Evolutionary conservation across 768 basidiomycete genomes (phyloP), one percentile per base, ranked within the genome.

Genomic region (Tephrocybe sp.): DNA sequence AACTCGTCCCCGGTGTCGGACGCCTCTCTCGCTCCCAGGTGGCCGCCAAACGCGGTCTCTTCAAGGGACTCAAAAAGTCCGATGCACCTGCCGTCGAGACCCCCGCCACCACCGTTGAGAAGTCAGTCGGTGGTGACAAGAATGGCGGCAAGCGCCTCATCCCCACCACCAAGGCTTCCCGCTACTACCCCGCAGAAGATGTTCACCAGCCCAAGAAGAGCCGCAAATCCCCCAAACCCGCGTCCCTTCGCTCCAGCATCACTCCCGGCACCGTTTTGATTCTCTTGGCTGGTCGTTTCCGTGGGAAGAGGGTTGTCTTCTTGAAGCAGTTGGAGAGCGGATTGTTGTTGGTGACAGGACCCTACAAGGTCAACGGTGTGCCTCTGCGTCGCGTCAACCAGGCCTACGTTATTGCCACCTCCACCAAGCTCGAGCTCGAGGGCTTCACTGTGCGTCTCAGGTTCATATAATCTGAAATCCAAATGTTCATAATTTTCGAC

Each of bases 361-460:
- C 97, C 42, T 98, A 84, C 85, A 96, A 93, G 82, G 70, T 98
- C 70, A 99, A 99, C 74, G 97, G 97, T 69, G 96, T 99, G 40
- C 97, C 97, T 62, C 81, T 99, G 70, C 84, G 95, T 71, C 85
- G 97, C 71, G 94, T 99, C 54, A 96, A 94, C 79, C 96, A 98
- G 78, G 93, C 97, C 49, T 99, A 99, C 69, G 93, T 95, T 56
- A 98, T 99, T 65, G 93, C 96, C 52, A 99, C 97, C 53, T 94
- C 94, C 50, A 98, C 97, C 61, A 93, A 87, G 75, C 73, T 98
- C 60, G 90, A 96, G 58, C 70, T 98, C 51, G 79, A 75, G 23
- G 80, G 75, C 51, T 75, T 90, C 69, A 81, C 82, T 77, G 93
- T 93, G 63, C 57, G 81, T 76, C 21, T 30, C 50, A 34, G 32